phyloP scores from a whole-genome alignment of 345 rosid genomes.

The Gossypium raimondii region DNA sequence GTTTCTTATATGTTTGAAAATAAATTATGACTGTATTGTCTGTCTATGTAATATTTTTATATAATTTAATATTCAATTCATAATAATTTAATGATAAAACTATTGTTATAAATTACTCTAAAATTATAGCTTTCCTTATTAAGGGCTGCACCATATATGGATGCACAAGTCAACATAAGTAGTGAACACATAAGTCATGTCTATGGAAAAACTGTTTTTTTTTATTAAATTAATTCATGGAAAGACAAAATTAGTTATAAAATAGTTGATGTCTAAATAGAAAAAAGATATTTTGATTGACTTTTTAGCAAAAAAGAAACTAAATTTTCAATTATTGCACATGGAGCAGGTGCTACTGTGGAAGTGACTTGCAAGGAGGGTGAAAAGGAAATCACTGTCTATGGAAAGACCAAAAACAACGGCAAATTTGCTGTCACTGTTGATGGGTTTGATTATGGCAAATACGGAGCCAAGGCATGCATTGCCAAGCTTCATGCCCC shows the following conservation, averaged over 20 bases:
- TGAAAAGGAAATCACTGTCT: conserved; percentile 35
- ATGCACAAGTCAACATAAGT: too few species aligned
- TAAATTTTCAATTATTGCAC: background rate
- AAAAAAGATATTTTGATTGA: background rate
- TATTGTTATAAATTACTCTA: too few species aligned
- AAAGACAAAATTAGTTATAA: background rate
- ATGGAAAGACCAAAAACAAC: conserved; percentile 49
- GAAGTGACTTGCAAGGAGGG: conserved; percentile 52
- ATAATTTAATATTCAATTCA: background rate
- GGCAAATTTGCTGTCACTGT: conserved; percentile 46
- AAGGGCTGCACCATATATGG: too few species aligned
- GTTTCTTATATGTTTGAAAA: background rate
- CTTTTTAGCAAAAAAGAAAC: background rate
- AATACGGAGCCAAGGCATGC: conserved; percentile 43
- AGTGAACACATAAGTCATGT: too few species aligned
- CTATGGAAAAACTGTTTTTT: too few species aligned
- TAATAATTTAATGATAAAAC: background rate
- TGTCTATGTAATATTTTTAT: too few species aligned
- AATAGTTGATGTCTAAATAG: background rate
- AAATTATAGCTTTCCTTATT: too few species aligned
- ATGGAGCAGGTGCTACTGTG: conserved; percentile 44
- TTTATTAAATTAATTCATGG: background rate
- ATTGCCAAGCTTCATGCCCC: conserved; percentile 43
- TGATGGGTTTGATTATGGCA: conserved; percentile 41
- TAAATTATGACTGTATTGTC: background rate